phyloP scores from a whole-genome alignment of 2,329 filamentous ascomycete genomes.

The Fusarium ambrosium region DNA sequence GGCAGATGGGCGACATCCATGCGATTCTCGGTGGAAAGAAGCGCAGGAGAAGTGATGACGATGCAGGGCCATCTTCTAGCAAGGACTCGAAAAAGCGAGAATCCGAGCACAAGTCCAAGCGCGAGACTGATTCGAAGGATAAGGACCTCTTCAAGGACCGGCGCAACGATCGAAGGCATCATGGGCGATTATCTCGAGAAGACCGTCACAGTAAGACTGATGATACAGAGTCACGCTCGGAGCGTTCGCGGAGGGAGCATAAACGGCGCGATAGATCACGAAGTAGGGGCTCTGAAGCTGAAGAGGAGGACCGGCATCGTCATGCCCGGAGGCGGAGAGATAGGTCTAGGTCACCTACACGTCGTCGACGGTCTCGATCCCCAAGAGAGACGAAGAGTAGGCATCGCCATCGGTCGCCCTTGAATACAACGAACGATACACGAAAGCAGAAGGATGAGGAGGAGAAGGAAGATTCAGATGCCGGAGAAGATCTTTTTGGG shows the following conservation, averaged over 20 bases:
- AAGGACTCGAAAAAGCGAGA: constrained; percentile 31
- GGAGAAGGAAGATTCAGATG: constrained; percentile 68
- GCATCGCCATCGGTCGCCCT: constrained; percentile 52
- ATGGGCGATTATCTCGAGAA: constrained; percentile 45
- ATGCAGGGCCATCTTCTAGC: constrained; percentile 32
- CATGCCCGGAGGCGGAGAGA: constrained; percentile 37
- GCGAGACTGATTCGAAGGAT: constrained; percentile 13
- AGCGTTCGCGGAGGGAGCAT: constrained; percentile 32
- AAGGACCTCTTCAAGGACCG: constrained; percentile 42
- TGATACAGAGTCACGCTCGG: constrained; percentile 25
- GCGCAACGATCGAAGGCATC: constrained; percentile 34
- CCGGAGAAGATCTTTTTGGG: constrained; percentile 81
- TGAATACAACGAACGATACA: constrained; percentile 24
- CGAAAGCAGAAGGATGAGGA: constrained; percentile 31
- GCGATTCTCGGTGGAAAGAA: constrained; percentile 67
- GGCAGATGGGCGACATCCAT: constrained; percentile 72
- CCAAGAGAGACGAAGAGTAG: constrained; percentile 48
- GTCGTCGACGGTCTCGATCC: constrained; percentile 50
- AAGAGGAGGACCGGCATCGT: constrained; percentile 29
- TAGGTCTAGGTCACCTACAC: constrained; percentile 46
- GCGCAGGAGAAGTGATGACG: constrained; percentile 46
- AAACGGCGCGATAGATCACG: constrained; percentile 35
- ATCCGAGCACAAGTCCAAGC: constrained; percentile 13
- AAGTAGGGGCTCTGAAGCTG: constrained; percentile 25
- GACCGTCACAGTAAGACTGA: constrained; percentile 32